Evolutionary conservation across 2,329 filamentous ascomycete genomes (phyloP).

Genomic region (Trichoderma sp.): DNA sequence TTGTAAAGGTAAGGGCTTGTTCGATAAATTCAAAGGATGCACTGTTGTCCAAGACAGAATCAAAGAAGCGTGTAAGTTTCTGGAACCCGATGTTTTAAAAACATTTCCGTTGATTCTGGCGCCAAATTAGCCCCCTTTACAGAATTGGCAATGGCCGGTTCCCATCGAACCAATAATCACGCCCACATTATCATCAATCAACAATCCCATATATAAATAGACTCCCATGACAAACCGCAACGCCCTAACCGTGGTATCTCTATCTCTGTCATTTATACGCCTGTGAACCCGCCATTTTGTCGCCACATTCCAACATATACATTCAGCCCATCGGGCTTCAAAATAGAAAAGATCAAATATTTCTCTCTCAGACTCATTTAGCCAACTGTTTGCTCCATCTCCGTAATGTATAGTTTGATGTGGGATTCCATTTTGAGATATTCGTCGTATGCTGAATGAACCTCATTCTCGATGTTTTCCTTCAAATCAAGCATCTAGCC

Average conservation of each 20-base stretch:
- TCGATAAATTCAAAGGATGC: not conserved
- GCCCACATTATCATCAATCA: not conserved
- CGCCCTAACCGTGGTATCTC: constrained; percentile 46
- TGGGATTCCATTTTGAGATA: constrained; percentile 98
- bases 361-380: not conserved
- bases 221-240: constrained; percentile 33
- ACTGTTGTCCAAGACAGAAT: too few relatives aligned
- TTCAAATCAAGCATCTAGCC: constrained; percentile 92
- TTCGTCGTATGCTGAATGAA: constrained; percentile 86
- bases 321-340: constrained; percentile 16
- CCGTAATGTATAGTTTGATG: constrained; percentile 95
- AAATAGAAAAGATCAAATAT: not conserved
- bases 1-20: not conserved
- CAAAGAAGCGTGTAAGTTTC: too few relatives aligned
- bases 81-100: too few relatives aligned
- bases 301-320: constrained; percentile 13
- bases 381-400: constrained; percentile 89
- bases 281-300: not conserved
- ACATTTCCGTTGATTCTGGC: too few relatives aligned
- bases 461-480: constrained; percentile 94
- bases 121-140: too few relatives aligned
- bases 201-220: constrained; percentile 3
- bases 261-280: constrained; percentile 35
- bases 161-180: constrained; percentile 2
- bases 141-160: not conserved